Conservation (phyloP, 805 yeast species). For the Saturnispora halmiae region DNA sequence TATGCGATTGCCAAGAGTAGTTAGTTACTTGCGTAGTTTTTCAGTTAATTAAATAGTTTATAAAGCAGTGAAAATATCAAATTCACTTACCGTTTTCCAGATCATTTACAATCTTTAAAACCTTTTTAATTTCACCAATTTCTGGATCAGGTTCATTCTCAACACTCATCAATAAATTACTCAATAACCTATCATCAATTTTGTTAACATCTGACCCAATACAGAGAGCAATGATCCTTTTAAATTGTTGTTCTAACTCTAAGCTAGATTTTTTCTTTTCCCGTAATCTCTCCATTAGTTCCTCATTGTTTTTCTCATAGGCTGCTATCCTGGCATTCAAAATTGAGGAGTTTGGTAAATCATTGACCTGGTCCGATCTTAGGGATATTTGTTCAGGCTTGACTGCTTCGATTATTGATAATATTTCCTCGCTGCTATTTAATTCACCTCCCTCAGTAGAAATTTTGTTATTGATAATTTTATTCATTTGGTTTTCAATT, state of each 20-base stretch:
- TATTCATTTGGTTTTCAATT: conserved; percentile 34
- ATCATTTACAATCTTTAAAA: conserved; percentile 27
- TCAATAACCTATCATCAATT: conserved; percentile 53
- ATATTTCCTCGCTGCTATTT: conserved; percentile 1
- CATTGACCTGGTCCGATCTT: conserved; percentile 3
- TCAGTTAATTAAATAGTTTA: too few species aligned
- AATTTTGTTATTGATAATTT: conserved; percentile 10
- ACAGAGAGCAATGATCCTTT: conserved; percentile 81
- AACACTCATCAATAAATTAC: conserved; percentile 81
- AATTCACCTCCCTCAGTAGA: not conserved
- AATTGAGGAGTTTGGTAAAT: conserved; percentile 41
- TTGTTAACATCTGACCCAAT: conserved; percentile 76
- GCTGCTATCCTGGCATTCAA: conserved; percentile 75
- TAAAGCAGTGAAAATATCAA: too few species aligned
- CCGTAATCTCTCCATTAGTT: conserved; percentile 43
- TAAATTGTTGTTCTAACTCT: conserved; percentile 65
- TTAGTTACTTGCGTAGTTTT: too few species aligned
- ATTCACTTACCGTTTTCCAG: conserved; percentile 18
- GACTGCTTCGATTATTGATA: conserved; percentile 12
- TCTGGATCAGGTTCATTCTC: conserved; percentile 66
- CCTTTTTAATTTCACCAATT: conserved; percentile 28
- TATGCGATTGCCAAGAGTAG: conserved; percentile 19
- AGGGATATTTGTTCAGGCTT: conserved; percentile 12
- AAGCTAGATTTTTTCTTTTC: conserved; percentile 45
- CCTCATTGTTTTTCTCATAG: conserved; percentile 59